Base-by-base conservation (phyloP, 2,329 filamentous ascomycete species). In the Diaporthe sp. region DNA sequence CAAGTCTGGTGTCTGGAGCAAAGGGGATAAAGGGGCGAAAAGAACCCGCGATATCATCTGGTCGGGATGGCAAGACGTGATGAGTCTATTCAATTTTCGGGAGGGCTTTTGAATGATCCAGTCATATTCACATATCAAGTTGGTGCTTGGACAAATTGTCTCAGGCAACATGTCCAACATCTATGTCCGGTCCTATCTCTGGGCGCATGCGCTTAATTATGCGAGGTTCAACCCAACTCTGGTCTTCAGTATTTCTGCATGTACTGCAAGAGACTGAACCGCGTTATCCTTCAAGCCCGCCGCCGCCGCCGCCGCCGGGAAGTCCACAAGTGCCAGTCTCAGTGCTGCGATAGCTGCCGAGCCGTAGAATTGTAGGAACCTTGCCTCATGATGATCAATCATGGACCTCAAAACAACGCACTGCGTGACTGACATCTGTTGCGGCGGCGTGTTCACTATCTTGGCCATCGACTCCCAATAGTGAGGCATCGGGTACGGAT, bases 311-410 rank as follows among this genome's bases (percentile, higher is more conserved):
- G 85, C 87, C 35, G 84, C 84, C 0, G 94, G 95, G 65, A 97
- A 92, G 17, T 94, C 92, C n/a, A 97, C 83, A 35, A 96, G 85
- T 0, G 94, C 94, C 69, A 90, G 86, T 50, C 91, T 87, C 77
- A 98, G 82, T 1, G 94, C 91, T 0, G 90, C 93, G n/a, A 94
- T 81, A 0, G 91, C 96, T 10, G 93, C 91, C 66, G 91, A 92
- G 1, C 96, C 96, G 79, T 96, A 99, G 78, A 97, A 94, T 19
- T 88, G 86, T 65, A 98, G 85, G 79, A 98, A 95, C 25, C 93
- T 92, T 71, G 91, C 88, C 76, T 94, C 92, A 75, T 93, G 93
- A 32, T 92, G 90, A 71, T 93, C 89, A 39, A 96, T 90, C 88
- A 96, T 92, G 10, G 91, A 87, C 74, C 92, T 90, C 53, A 96